These are phyloP conservation scores for Backusella tuberculispora DNA, from an alignment of 192 early-diverging fungal genomes.

Conservation along the genomic window DNA sequence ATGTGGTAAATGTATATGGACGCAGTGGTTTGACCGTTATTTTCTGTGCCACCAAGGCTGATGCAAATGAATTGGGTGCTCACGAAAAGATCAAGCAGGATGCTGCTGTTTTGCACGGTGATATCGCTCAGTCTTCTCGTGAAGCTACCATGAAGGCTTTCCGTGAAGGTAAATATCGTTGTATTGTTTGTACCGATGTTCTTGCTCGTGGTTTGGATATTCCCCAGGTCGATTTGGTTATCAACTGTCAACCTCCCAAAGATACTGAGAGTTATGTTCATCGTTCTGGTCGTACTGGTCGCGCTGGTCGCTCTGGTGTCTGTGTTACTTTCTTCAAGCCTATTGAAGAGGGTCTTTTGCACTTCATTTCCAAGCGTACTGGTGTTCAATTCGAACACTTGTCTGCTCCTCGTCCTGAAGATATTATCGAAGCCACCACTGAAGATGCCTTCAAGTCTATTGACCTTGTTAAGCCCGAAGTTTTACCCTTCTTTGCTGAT, in stretches of 20 bases:
- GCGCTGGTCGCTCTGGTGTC: slow-evolving; percentile 83
- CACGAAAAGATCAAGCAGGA: slow-evolving; percentile 77
- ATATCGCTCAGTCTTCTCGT: slow-evolving; percentile 78
- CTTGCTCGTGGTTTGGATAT: slow-evolving; percentile 96
- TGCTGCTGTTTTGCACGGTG: slow-evolving; percentile 86
- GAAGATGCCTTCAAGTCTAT: slow-evolving; percentile 75
- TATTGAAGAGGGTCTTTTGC: slow-evolving; percentile 80
- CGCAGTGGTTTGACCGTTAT: slow-evolving; percentile 84
- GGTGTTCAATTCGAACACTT: slow-evolving; percentile 83
- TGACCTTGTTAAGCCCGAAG: slow-evolving; percentile 68
- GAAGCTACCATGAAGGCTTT: slow-evolving; percentile 85
- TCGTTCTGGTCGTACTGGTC: slow-evolving; percentile 93
- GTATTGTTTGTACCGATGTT: slow-evolving; percentile 93
- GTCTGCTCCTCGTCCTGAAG: slow-evolving; percentile 85
- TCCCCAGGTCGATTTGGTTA: slow-evolving; percentile 94
- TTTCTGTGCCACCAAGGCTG: slow-evolving; percentile 94
- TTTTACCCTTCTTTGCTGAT: slow-evolving; percentile 77
- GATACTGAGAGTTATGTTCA: slow-evolving; percentile 96
- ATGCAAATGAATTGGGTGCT: slow-evolving; percentile 80
- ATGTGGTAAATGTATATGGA: slow-evolving; percentile 93
- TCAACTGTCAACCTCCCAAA: slow-evolving; percentile 94
- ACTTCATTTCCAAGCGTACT: slow-evolving; percentile 74
- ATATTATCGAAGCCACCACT: slow-evolving; percentile 85
- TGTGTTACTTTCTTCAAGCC: slow-evolving; percentile 96
- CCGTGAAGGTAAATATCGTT: slow-evolving; percentile 83